phyloP scores from a whole-genome alignment of 306 rosid genomes.

The Pterocarpus macrocarpus region DNA sequence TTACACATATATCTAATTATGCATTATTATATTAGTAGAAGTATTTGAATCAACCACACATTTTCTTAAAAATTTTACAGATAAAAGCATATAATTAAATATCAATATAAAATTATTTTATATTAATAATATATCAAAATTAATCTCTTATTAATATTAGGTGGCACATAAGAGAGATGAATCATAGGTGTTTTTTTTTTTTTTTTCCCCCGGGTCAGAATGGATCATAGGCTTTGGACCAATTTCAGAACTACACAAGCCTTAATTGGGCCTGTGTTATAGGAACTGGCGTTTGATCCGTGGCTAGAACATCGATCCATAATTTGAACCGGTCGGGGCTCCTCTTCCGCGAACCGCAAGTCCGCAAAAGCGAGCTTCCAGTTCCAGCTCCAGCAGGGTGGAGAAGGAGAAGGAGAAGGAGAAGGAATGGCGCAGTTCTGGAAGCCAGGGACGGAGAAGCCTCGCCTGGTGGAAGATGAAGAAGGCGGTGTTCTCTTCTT shows the following conservation, averaged over 20 bases:
- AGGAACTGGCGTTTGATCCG: neutral
- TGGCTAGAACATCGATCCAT: neutral
- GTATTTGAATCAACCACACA: no score
- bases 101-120: no score
- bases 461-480: constrained; percentile 88
- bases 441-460: constrained; percentile 94
- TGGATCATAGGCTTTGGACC: neutral
- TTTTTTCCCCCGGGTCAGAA: no score
- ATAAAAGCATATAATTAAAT: no score
- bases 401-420: neutral
- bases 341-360: neutral
- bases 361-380: neutral
- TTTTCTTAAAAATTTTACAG: no score
- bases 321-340: neutral
- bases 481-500: constrained; percentile 95
- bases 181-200: no score
- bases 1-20: no score
- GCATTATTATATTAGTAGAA: no score
- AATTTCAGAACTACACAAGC: neutral
- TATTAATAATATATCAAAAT: no score
- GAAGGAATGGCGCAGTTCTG: constrained; percentile 64
- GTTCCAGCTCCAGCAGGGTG: neutral
- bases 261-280: neutral
- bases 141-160: no score
- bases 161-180: no score